These are phyloP conservation scores for Cercospora sp. DNA, from an alignment of 2,329 filamentous ascomycete genomes.

Conservation along the genomic window DNA sequence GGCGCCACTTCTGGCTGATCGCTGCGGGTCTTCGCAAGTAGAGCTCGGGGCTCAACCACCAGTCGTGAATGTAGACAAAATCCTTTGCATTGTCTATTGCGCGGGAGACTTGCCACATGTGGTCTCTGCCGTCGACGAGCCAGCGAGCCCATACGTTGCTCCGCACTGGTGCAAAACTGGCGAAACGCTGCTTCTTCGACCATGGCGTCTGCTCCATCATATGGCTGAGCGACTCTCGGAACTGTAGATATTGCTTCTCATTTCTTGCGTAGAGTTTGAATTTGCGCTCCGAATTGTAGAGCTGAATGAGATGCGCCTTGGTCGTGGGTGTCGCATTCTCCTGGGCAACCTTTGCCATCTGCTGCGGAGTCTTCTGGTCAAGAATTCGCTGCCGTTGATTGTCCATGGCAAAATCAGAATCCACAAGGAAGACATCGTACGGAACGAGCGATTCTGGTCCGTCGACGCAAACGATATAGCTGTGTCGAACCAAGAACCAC, in stretches of 20 bases:
- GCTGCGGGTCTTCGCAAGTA: conserved; percentile 92
- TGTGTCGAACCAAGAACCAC: conserved; percentile 97
- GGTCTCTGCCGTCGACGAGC: conserved; percentile 94
- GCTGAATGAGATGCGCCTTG: conserved; percentile 81
- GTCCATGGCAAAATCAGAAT: conserved; percentile 80
- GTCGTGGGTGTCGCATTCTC: conserved; percentile 58
- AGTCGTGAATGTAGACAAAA: conserved; percentile 98
- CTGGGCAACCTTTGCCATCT: conserved; percentile 63
- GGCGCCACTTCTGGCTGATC: conserved; percentile 96
- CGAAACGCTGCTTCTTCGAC: conserved; percentile 81
- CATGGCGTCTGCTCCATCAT: conserved; percentile 84
- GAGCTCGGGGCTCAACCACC: conserved; percentile 96
- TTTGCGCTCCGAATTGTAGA: conserved; percentile 90
- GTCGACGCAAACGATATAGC: conserved; percentile 97
- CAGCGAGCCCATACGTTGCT: conserved; percentile 87
- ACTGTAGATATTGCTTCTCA: conserved; percentile 84
- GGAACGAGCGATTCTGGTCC: conserved; percentile 98
- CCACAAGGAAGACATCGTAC: conserved; percentile 97
- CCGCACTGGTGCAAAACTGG: conserved; percentile 89
- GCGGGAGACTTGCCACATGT: conserved; percentile 99
- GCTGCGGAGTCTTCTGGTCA: conserved; percentile 59
- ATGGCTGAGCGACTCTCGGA: conserved; percentile 85
- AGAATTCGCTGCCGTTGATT: conserved; percentile 60
- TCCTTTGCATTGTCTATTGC: conserved; percentile 97
- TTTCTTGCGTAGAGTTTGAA: conserved; percentile 89